Percentiles rank a stretch among this genome's conserved stretches.
phyloP scores from a whole-genome alignment of 1,284 basidiomycete genomes.

The Fomitiporia mediterranea region DNA sequence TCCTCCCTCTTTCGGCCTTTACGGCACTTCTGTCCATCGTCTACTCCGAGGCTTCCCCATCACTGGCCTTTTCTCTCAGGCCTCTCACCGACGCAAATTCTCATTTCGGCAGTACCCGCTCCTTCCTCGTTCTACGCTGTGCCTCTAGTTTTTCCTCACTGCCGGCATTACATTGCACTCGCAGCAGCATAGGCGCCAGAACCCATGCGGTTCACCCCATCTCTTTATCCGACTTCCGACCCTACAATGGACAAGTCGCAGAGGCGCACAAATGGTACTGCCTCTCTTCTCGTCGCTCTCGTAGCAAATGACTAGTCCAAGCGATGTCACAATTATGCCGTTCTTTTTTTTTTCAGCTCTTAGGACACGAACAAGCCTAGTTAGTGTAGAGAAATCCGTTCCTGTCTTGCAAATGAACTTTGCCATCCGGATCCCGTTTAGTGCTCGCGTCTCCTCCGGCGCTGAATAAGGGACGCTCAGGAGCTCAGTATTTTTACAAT shows the following conservation, averaged over 20 bases:
- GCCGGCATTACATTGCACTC: neutral
- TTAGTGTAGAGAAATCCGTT: too few relatives aligned
- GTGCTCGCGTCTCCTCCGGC: neutral
- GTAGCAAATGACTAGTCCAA: too few relatives aligned
- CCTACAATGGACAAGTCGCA: too few relatives aligned
- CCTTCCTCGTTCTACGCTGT: neutral
- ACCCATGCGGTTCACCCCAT: neutral
- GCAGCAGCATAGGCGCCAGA: neutral
- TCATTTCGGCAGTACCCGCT: neutral
- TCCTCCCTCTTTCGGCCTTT: neutral
- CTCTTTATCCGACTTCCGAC: too few relatives aligned
- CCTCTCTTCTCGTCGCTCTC: neutral
- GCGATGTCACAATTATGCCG: too few relatives aligned
- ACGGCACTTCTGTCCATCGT: neutral
- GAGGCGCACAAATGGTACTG: neutral
- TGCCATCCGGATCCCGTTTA: neutral
- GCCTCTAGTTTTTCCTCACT: neutral
- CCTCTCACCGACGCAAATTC: too few relatives aligned
- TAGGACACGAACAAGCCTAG: too few relatives aligned
- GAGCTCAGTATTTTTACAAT: neutral
- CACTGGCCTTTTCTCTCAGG: neutral
- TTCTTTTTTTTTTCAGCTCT: too few relatives aligned
- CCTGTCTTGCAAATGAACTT: too few relatives aligned
- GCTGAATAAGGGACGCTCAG: neutral
- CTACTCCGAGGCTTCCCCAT: slow-evolving; percentile 1